Base-by-base conservation (phyloP, 306 rosid genomes). In the Lupinus albus region DNA sequence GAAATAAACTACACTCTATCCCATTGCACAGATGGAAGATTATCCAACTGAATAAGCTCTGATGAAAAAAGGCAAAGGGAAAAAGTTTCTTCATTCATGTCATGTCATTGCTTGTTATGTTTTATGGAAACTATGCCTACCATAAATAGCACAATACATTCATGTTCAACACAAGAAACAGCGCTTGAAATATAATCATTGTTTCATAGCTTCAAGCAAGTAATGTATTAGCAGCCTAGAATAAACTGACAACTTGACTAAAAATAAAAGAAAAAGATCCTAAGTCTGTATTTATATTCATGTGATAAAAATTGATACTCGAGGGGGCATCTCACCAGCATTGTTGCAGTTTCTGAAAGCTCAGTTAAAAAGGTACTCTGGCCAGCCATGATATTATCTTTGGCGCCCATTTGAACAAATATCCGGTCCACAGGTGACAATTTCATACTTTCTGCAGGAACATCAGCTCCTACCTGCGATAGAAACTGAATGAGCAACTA, bases 281-380 rank as follows among this genome's bases (percentile, higher is more conserved):
- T 33, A 55, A 45, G 16, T 52, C 16, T 7, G 20, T 5, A 4
- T 48, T 42, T 42, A 25, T 57, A 63, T 69, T 36, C 35, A 63
- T 38, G 49, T 14, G 11, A 62, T 49, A 50, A 32, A 70, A 58
- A 60, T 21, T 36, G 53, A 55, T 64, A 57, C 35, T 50, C 53
- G 47, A 33, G 56, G 46, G 20, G 75, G 61, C 50, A 75, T 73
- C 89, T 86, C 80, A 93, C 99, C 86, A 93, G 84, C 92, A 88
- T 85, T 72, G 89, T 67, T 48, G 99, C 92, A 45, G 99, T 93
- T 81, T 93, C 96, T 62, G 97, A 90, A 41, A 93, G 90, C 76
- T 93, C 99, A 3, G 95, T 93, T 73, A 93, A 77, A 76, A 90
- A 93, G 44, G 99, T 93, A 86, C 97, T 93, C 81, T 88, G 99